These are phyloP conservation scores for Cenchrus americanus DNA, from an alignment of 176 grass and related monocot species.

Conservation along the genomic window DNA sequence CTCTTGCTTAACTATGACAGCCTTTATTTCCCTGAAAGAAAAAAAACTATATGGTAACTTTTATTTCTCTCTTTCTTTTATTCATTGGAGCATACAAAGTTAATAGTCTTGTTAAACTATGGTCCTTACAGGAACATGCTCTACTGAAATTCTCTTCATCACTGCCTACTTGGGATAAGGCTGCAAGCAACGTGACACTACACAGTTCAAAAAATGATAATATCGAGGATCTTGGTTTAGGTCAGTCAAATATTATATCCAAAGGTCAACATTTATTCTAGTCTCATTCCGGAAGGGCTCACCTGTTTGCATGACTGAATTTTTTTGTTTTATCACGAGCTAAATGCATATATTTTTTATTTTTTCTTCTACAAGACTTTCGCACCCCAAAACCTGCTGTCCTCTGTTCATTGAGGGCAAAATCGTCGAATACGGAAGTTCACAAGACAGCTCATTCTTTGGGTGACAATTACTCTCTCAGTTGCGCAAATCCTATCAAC, in stretches of 20 bases:
- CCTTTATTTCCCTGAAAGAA: constrained; percentile 1
- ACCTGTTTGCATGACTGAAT: not conserved
- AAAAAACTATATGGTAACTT: not conserved
- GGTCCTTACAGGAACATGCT: constrained; percentile 60
- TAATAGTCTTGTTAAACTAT: constrained; percentile 11
- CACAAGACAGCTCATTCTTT: constrained; percentile 32
- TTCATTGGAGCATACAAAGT: constrained; percentile 3
- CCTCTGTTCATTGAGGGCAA: constrained; percentile 18
- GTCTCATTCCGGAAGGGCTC: constrained; percentile 36
- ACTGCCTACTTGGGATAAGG: constrained; percentile 62
- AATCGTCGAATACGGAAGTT: constrained; percentile 21
- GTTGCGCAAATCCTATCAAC: not conserved
- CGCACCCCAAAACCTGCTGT: constrained; percentile 73
- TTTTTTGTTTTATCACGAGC: not conserved
- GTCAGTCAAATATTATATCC: constrained; percentile 18
- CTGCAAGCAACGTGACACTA: constrained; percentile 39
- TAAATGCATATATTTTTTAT: constrained; percentile 29
- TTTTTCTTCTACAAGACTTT: constrained; percentile 45
- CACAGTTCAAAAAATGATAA: constrained; percentile 32
- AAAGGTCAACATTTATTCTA: constrained; percentile 39
- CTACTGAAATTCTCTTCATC: constrained; percentile 48
- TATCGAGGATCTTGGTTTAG: constrained; percentile 21
- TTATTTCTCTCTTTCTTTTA: not conserved
- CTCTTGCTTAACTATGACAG: not conserved
- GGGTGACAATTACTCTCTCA: constrained; percentile 6